Evolutionary conservation across 2,329 filamentous ascomycete species (phyloP), one percentile per base, ranked within the genome.

Genomic region (Rhinocladiella similis): DNA sequence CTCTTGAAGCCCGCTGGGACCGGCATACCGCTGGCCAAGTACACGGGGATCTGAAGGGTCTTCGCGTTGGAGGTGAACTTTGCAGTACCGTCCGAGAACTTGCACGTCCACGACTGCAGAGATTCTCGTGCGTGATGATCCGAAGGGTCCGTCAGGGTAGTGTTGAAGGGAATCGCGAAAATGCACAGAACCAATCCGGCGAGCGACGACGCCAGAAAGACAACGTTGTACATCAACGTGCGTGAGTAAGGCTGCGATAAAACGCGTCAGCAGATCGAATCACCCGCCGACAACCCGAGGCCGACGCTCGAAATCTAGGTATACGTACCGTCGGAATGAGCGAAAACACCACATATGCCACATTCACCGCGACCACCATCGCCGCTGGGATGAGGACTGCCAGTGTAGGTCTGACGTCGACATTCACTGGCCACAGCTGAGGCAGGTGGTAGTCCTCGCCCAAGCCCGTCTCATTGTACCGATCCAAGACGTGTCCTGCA

Each of bases 361-460:
- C 69, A 45, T 41, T 60, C 36, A 72, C 60, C 19, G 57, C 48
- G 71, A 35, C 62, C 41, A 75, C 66, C 5, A 77, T 65, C n/a
- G 65, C 66, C 5, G 71, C 73, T 45, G 71, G 72, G 2, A 68
- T 63, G 33, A 77, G 57, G 0, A 70, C 60, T 14, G 70, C 72
- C 16, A 72, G 65, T 0, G 72, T 73, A 12, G 74, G 73, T 19
- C 72, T 70, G 10, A 74, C 29, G 56, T 77, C 73, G 46, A 77
- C 61, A 54, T 76, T 72, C 53, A 70, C 53, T 3, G 75, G 75
- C 75, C 75, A 77, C 1, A 77, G 66, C 19, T 33, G 29, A 12
- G 68, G 65, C 5, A 77, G 63, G 41, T 70, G 67, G 14, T 66
- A 64, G 19, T 64, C 58, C 7, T 66, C 65, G 56, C 69, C 74